Percentiles rank a stretch among this genome's conserved stretches.
Conservation (phyloP, 768 basidiomycete species). For the Lentinula guzmanii region DNA sequence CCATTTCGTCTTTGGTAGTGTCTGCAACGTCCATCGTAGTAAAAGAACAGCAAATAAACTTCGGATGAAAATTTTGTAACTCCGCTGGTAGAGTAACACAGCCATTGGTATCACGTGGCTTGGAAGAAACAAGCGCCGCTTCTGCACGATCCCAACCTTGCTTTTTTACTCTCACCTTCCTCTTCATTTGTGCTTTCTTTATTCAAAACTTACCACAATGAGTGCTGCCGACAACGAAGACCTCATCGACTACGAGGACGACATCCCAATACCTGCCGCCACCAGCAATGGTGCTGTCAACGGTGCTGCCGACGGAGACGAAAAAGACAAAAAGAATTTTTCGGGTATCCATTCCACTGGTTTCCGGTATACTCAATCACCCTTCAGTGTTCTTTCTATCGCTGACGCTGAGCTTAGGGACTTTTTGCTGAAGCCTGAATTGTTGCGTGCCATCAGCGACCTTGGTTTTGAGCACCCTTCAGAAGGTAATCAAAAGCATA, state of each 20-base stretch:
- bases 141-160: not conserved
- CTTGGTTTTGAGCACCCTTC: conserved; percentile 99
- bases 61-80: not conserved
- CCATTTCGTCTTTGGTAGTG: conserved; percentile 43
- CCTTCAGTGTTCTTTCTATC: conserved; percentile 9
- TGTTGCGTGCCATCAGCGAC: conserved; percentile 96
- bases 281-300: conserved; percentile 43
- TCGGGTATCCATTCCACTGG: conserved; percentile 99
- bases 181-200: conserved; percentile 10
- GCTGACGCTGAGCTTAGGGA: conserved; percentile 51
- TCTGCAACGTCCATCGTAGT: conserved; percentile 63
- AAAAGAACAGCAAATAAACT: not conserved
- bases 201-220: conserved; percentile 39
- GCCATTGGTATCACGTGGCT: not conserved
- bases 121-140: not conserved
- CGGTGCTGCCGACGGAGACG: conserved; percentile 50
- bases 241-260: conserved; percentile 92
- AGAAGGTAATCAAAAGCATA: conserved; percentile 61
- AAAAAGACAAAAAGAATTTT: conserved; percentile 95
- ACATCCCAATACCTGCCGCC: conserved; percentile 55
- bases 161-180: not conserved
- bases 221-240: conserved; percentile 85
- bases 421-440: conserved; percentile 95
- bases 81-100: not conserved
- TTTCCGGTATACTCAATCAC: conserved; percentile 63